Evolutionary conservation across 148 eudicot species (phyloP).

Genomic region (Bassia scoparia): DNA sequence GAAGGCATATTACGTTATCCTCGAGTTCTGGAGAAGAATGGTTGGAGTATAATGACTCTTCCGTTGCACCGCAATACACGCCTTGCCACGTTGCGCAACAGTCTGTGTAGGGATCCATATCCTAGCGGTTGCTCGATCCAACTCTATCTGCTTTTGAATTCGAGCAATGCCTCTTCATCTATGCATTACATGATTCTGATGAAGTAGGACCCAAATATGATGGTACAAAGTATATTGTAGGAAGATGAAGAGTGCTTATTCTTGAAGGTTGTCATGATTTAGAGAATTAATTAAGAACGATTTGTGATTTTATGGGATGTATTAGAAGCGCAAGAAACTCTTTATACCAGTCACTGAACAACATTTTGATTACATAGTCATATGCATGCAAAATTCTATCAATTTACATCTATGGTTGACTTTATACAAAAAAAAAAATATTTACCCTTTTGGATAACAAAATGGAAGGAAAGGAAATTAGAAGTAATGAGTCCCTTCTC

Average conservation of each 20-base stretch:
- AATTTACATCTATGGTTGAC: too few relatives aligned
- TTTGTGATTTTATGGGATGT: too few relatives aligned
- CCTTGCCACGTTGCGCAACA: conserved; percentile 54
- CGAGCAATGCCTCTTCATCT: conserved; percentile 59
- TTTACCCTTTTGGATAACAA: too few relatives aligned
- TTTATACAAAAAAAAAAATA: too few relatives aligned
- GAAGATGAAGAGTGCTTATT: neutral
- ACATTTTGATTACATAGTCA: too few relatives aligned
- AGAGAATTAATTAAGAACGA: neutral
- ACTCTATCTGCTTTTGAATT: conserved; percentile 52
- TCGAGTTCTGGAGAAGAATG: conserved; percentile 4
- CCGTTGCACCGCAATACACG: conserved; percentile 50
- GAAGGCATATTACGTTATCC: neutral
- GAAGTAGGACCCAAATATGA: neutral
- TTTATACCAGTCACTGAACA: too few relatives aligned
- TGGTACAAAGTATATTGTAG: too few relatives aligned
- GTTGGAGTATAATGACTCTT: conserved; percentile 55
- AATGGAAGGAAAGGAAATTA: too few relatives aligned
- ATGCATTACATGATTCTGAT: conserved; percentile 41
- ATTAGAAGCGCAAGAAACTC: too few relatives aligned
- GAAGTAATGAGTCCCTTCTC: too few relatives aligned
- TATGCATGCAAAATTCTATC: too few relatives aligned
- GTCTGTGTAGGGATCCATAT: conserved; percentile 50
- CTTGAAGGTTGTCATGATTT: neutral
- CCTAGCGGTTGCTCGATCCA: conserved; percentile 14